Percentiles rank a stretch among this genome's conserved stretches.
phyloP scores from a whole-genome alignment of 345 rosid species.

The Eucalyptus pauciflora region DNA sequence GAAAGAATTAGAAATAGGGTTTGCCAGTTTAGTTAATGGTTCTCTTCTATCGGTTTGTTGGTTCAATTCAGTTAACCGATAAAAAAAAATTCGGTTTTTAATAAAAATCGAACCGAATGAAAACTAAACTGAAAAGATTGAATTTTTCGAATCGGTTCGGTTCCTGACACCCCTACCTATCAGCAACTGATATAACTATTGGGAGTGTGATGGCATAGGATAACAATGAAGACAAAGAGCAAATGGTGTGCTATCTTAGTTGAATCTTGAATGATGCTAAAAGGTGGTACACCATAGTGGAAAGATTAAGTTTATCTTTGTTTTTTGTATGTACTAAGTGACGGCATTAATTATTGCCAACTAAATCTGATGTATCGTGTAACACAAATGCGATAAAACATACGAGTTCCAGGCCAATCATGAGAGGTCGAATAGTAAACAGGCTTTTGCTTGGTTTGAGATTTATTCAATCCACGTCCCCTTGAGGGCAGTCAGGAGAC shows the following conservation, averaged over 20 bases:
- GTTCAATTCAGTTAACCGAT: too few relatives aligned
- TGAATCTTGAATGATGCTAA: not conserved
- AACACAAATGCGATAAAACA: not conserved
- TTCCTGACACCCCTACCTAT: not conserved
- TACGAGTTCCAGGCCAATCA: not conserved
- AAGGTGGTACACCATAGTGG: not conserved
- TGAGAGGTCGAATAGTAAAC: not conserved
- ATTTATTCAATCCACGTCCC: not conserved
- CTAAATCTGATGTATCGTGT: not conserved
- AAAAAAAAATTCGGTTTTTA: too few relatives aligned
- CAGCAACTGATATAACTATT: not conserved
- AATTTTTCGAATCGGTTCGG: too few relatives aligned
- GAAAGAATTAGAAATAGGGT: too few relatives aligned
- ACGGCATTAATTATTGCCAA: not conserved
- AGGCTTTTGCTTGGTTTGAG: not conserved
- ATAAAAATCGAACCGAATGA: too few relatives aligned
- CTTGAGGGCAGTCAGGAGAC: not conserved
- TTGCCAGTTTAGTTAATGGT: too few relatives aligned
- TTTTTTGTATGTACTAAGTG: not conserved
- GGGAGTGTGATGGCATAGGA: not conserved
- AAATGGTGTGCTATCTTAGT: not conserved
- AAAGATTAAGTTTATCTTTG: not conserved
- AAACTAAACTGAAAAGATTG: too few relatives aligned
- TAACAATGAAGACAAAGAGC: not conserved
- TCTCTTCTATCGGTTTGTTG: too few relatives aligned